phyloP scores from a whole-genome alignment of 73 alveolate species.

The Paramecium bursaria region DNA sequence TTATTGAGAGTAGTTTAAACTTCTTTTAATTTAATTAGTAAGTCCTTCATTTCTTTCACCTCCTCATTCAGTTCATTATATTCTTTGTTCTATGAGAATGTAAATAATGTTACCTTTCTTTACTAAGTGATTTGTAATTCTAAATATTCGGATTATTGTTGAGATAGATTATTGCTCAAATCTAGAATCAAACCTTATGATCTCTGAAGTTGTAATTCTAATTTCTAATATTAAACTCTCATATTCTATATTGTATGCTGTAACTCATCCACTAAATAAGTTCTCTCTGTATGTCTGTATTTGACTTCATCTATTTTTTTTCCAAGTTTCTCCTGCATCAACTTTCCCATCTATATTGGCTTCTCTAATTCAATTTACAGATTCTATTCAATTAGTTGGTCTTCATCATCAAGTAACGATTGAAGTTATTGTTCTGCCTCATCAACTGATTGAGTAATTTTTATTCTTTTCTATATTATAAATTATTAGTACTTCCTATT shows the following conservation, averaged over 20 bases:
- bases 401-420: slow-evolving; percentile 12
- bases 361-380: slow-evolving; percentile 32
- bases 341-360: slow-evolving; percentile 11
- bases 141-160: background rate
- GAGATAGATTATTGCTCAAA: background rate
- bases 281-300: slow-evolving; percentile 38
- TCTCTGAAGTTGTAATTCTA: slow-evolving; percentile 32
- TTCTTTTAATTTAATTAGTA: background rate
- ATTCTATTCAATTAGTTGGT: background rate
- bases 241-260: background rate
- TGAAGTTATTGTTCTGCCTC: slow-evolving; percentile 3
- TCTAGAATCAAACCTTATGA: slow-evolving; percentile 46
- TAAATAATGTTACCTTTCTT: no score
- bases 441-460: background rate
- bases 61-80: background rate
- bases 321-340: slow-evolving; percentile 1
- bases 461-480: background rate
- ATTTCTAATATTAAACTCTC: background rate
- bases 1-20: background rate
- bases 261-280: slow-evolving; percentile 51
- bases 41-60: background rate
- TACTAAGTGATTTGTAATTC: no score
- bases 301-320: slow-evolving; percentile 19
- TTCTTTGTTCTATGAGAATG: background rate
- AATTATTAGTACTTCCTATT: no score